Evolutionary conservation across 148 eudicot species (phyloP).

Genomic region (Vaccinium macrocarpon): DNA sequence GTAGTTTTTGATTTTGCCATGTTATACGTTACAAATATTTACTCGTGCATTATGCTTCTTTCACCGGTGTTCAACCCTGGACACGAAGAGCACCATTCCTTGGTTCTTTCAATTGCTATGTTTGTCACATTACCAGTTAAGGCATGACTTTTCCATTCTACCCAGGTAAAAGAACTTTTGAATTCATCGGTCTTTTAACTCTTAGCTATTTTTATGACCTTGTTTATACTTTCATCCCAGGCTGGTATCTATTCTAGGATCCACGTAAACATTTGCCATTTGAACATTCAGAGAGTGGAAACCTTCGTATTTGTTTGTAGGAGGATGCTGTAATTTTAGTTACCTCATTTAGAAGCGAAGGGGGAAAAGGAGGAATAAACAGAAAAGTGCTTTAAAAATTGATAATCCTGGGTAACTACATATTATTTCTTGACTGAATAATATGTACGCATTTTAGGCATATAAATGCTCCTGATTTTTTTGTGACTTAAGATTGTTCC

Average conservation of each 20-base stretch:
- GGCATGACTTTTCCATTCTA: neutral
- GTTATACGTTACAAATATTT: neutral
- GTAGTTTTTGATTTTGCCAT: conserved; percentile 35
- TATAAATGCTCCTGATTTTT: neutral
- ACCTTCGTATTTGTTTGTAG: neutral
- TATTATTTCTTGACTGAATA: neutral
- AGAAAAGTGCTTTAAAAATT: neutral
- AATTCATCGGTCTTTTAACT: neutral
- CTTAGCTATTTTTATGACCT: neutral
- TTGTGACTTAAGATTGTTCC: neutral
- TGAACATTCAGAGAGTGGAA: neutral
- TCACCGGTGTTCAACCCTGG: neutral
- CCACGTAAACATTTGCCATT: neutral
- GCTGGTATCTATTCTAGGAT: neutral
- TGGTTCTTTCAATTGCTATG: neutral
- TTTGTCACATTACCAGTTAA: neutral
- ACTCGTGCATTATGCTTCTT: neutral
- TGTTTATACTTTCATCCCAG: neutral
- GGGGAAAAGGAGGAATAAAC: no score
- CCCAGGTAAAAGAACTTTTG: neutral
- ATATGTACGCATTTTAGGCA: neutral
- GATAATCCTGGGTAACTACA: neutral
- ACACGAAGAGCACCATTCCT: neutral
- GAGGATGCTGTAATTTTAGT: neutral
- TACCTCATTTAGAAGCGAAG: no score